Percentiles rank a stretch among this genome's conserved stretches.
Evolutionary conservation across 768 basidiomycete genomes (phyloP).

Genomic region (Imleria badia): DNA sequence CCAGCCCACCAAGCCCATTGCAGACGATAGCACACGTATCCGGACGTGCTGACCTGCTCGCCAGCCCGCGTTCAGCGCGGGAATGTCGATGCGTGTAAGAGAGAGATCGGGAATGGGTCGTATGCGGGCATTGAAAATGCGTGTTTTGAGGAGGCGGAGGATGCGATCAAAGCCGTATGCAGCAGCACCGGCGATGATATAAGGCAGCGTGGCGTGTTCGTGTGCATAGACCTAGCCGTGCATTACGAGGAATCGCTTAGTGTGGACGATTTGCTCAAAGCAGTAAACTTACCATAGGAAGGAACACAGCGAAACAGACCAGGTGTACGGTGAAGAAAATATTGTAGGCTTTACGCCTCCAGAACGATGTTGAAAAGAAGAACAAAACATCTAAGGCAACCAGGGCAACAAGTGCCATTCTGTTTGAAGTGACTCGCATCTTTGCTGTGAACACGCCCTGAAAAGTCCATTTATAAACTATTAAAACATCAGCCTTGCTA

Average conservation of each 20-base stretch:
- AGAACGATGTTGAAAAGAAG: conserved; percentile 39
- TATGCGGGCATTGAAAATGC: conserved; percentile 43
- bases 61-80: conserved; percentile 50
- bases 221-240: conserved; percentile 27
- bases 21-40: conserved; percentile 43
- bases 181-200: conserved; percentile 38
- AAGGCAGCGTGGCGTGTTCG: conserved; percentile 35
- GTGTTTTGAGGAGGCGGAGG: conserved; percentile 47
- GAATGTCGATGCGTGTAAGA: conserved; percentile 48
- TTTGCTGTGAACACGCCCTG: conserved; percentile 14
- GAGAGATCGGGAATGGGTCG: conserved; percentile 44
- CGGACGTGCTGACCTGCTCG: conserved; percentile 62
- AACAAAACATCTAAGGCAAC: conserved; percentile 36
- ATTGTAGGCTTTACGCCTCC: conserved; percentile 43
- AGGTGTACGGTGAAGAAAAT: conserved; percentile 45
- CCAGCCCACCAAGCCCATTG: conserved; percentile 40
- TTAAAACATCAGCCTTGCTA: background rate
- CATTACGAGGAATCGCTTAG: background rate
- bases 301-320: conserved; percentile 40
- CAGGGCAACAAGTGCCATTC: conserved; percentile 37
- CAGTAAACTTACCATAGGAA: conserved; percentile 34
- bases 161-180: conserved; percentile 48
- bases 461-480: conserved; percentile 33
- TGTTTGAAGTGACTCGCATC: conserved; percentile 10
- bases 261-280: conserved; percentile 9